phyloP scores from a whole-genome alignment of 495 filamentous ascomycete species.

The Xeromyces bisporus region DNA sequence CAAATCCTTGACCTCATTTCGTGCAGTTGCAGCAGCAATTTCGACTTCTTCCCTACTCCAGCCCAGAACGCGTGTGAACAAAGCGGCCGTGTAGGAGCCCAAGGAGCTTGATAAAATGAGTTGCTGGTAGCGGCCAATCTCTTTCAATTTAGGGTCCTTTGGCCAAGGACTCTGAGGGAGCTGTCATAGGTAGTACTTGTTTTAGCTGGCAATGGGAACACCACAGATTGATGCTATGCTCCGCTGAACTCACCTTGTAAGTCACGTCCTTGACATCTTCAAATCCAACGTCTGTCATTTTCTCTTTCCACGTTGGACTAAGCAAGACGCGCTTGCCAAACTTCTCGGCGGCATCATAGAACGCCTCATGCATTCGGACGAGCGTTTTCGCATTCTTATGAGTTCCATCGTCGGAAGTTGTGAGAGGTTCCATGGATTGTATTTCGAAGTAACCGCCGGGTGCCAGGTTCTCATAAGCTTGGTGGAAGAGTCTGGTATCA shows the following conservation, averaged over 20 bases:
- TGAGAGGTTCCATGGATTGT: not conserved
- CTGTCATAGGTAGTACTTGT: not conserved
- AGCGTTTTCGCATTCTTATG: not conserved
- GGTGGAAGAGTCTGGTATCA: constrained; percentile 14
- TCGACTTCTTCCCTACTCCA: too few relatives aligned
- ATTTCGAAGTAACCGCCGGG: constrained; percentile 42
- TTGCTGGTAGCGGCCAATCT: too few relatives aligned
- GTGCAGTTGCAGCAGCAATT: too few relatives aligned
- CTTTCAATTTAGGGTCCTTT: too few relatives aligned
- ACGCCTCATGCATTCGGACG: not conserved
- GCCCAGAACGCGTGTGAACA: too few relatives aligned
- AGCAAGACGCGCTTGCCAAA: not conserved
- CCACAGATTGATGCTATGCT: not conserved
- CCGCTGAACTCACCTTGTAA: not conserved
- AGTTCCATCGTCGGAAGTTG: not conserved
- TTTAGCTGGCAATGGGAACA: not conserved
- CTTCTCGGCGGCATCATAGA: not conserved
- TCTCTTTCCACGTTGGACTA: not conserved
- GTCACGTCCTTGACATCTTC: not conserved
- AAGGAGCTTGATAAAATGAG: too few relatives aligned
- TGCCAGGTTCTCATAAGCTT: constrained; percentile 23
- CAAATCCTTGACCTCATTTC: too few relatives aligned
- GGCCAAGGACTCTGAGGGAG: not conserved
- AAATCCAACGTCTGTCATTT: not conserved
- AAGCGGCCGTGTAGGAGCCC: too few relatives aligned